Base-by-base conservation (phyloP, 768 basidiomycete species). In the Pseudohyphozyma bogoriensis region DNA sequence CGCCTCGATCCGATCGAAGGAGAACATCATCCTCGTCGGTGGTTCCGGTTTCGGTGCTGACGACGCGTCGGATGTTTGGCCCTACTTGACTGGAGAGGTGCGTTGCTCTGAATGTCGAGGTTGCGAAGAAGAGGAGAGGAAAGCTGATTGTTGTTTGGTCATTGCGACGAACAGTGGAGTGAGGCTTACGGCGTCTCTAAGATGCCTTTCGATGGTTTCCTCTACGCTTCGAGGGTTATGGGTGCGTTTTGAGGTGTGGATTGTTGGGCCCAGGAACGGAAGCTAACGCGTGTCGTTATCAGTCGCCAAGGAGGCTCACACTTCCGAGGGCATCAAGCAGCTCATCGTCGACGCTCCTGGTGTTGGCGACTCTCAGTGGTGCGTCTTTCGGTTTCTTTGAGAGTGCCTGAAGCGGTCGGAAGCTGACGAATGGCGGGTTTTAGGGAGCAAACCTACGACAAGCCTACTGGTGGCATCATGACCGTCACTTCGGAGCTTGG, bases 291-390 rank as follows among this genome's bases (percentile, higher is more conserved):
- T n/a, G n/a, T n/a, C n/a, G n/a, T n/a, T n/a, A n/a, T n/a, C n/a
- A n/a, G 90, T 96, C 35, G 93, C 95, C 52, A 91, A 90, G 76
- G 95, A 99, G 75, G 90, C 93, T 5, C 93, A 97, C 74, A 97
- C 95, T 0, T 87, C 85, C 68, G 79, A 88, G 3, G 85, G 85
- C 10, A 92, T 99, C 74, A 99, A 97, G 79, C 88, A 97, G 74
- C 80, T 99, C 63, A 97, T 99, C 64, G 85, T 96, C 59, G 87
- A 85, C 47, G 91, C 93, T 2, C 71, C 85, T n/a, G 95, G 95
- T 75, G 91, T 96, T 40, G 80, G 82, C 35, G 91, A 97, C 70
- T 80, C 77, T 54, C 78, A 85, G 58, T 97, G 92, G 75, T 52
- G 40, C 46, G 46, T 58, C 35, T 36, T 22, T 35, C 7, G n/a